phyloP scores from a whole-genome alignment of 108 stramenopile genomes.

The Nitzschia palea region DNA sequence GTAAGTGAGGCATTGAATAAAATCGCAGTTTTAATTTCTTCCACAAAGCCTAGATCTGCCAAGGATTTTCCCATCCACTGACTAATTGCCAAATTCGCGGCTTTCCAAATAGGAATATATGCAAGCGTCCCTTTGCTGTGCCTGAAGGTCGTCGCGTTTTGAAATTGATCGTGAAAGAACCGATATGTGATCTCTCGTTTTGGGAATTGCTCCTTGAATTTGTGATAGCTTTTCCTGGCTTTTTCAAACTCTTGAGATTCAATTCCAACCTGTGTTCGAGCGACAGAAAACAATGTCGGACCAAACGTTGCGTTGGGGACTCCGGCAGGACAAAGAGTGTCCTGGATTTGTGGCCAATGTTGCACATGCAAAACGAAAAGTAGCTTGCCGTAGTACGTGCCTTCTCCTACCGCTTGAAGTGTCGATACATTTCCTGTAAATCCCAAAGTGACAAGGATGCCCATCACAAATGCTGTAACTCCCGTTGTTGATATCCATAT shows the following conservation, averaged over 20 bases:
- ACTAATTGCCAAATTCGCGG: not conserved
- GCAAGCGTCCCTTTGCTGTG: not conserved
- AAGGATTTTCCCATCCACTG: not conserved
- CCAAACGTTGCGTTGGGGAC: slow-evolving; percentile 6
- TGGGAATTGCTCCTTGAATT: not conserved
- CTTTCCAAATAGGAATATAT: slow-evolving; percentile 3
- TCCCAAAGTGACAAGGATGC: not conserved
- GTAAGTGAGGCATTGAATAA: not conserved
- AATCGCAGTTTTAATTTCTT: not conserved
- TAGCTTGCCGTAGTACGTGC: no score
- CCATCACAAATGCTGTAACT: not conserved
- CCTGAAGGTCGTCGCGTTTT: not conserved
- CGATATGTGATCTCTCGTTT: not conserved
- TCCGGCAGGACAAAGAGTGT: slow-evolving; percentile 17
- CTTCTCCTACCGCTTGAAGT: not conserved
- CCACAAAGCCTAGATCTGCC: not conserved
- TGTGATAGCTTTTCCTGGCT: not conserved
- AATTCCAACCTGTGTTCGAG: not conserved
- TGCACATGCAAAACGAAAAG: no score
- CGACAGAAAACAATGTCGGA: slow-evolving; percentile 16
- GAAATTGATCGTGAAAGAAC: not conserved
- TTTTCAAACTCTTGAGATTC: not conserved
- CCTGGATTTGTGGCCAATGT: slow-evolving; percentile 10
- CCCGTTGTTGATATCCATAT: no score
- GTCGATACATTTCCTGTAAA: not conserved